Percentiles rank a stretch among this genome's conserved stretches.
Evolutionary conservation across 2,329 filamentous ascomycete species (phyloP).

Genomic region (Pseudogymnoascus sp.): DNA sequence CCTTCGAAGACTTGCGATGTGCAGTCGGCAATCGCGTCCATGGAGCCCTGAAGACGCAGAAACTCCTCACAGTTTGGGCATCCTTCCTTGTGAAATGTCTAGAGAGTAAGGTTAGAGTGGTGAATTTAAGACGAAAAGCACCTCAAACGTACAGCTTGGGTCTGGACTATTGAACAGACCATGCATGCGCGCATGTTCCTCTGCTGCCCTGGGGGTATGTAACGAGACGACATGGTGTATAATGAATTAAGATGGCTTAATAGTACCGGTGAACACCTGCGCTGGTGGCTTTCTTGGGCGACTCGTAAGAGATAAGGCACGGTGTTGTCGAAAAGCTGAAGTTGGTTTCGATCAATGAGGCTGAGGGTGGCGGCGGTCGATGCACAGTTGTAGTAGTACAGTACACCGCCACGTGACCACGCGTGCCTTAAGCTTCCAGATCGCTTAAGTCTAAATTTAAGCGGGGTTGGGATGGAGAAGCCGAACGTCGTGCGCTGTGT

Average conservation of each 20-base stretch:
- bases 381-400: background rate
- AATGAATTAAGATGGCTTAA: background rate
- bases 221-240: conserved; percentile 43
- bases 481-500: background rate
- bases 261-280: background rate
- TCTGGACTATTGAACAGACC: conserved; percentile 94
- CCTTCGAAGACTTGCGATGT: conserved; percentile 96
- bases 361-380: background rate
- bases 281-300: background rate
- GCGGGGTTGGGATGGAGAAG: background rate
- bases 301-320: background rate
- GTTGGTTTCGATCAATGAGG: background rate
- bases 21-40: conserved; percentile 80
- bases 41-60: conserved; percentile 69
- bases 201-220: conserved; percentile 64
- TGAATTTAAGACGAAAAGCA: background rate
- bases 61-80: conserved; percentile 97
- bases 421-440: conserved; percentile 6
- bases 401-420: conserved; percentile 1
- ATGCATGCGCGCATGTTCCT: conserved; percentile 93
- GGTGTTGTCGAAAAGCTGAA: background rate
- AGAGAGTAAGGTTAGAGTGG: conserved; percentile 14
- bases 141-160: conserved; percentile 52
- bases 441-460: conserved; percentile 8
- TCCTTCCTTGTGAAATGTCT: conserved; percentile 79